phyloP scores from a whole-genome alignment of 352 stramenopile species.

The Thalassiosira hispida region DNA sequence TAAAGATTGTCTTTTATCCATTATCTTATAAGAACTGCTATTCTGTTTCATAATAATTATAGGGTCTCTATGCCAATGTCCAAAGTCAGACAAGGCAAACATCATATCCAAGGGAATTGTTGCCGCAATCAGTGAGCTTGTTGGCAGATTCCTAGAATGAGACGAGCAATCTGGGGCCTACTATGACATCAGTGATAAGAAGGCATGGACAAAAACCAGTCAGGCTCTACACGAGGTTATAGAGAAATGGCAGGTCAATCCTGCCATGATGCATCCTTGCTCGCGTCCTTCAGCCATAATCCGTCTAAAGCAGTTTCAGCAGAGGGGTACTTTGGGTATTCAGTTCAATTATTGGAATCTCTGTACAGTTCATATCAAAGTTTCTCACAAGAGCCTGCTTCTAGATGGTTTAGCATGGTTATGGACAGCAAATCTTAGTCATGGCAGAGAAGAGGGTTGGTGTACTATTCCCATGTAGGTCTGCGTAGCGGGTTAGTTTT shows the following conservation, averaged over 20 bases:
- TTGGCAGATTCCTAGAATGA: constrained; percentile 45
- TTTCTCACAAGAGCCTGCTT: too few species aligned
- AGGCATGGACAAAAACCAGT: constrained; percentile 38
- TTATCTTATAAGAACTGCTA: neutral
- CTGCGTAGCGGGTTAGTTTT: too few species aligned
- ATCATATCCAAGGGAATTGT: constrained; percentile 51
- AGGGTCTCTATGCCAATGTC: constrained; percentile 30
- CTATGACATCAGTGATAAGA: constrained; percentile 40
- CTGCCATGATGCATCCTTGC: constrained; percentile 7
- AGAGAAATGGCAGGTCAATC: neutral
- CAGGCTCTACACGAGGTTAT: constrained; percentile 39
- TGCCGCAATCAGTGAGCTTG: constrained; percentile 24
- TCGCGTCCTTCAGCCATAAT: neutral
- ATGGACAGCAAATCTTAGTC: too few species aligned
- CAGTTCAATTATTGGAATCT: constrained; percentile 29
- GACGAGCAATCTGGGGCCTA: constrained; percentile 25
- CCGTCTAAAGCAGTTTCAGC: constrained; percentile 4
- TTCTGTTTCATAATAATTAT: neutral
- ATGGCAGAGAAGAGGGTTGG: too few species aligned
- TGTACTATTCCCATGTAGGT: too few species aligned
- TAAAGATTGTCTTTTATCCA: too few species aligned
- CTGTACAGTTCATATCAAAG: too few species aligned
- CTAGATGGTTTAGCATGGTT: too few species aligned
- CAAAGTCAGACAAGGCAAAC: constrained; percentile 26
- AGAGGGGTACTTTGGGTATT: constrained; percentile 36